Percentiles rank a stretch among this genome's conserved stretches.
Evolutionary conservation across 768 basidiomycete genomes (phyloP).

Genomic region (Sarcodon aspratus): DNA sequence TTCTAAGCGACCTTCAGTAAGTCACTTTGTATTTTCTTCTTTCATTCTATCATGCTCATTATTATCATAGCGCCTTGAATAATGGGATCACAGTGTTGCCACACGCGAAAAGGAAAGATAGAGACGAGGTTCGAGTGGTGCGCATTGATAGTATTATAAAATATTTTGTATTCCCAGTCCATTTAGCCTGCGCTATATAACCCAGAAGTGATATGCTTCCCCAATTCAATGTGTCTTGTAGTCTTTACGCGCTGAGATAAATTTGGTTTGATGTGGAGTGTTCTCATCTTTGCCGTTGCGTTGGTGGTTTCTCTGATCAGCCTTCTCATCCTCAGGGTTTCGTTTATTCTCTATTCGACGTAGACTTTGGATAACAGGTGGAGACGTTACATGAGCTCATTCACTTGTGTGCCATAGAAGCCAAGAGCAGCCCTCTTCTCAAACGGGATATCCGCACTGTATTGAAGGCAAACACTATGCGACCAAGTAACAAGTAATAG

Average conservation of each 20-base stretch:
- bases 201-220: no score
- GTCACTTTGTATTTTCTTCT: no score
- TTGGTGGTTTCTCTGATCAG: slow-evolving; percentile 83
- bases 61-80: no score
- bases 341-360: slow-evolving; percentile 92
- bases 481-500: slow-evolving; percentile 4
- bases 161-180: no score
- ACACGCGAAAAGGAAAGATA: no score
- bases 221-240: no score
- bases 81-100: no score
- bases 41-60: no score
- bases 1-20: no score
- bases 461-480: slow-evolving; percentile 33
- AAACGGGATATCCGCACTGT: slow-evolving; percentile 97
- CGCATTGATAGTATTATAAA: no score
- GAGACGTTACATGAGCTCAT: slow-evolving; percentile 72
- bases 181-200: no score
- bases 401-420: slow-evolving; percentile 97
- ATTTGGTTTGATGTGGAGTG: slow-evolving; percentile 75
- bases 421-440: slow-evolving; percentile 94
- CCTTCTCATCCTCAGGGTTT: slow-evolving; percentile 88
- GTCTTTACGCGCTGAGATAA: slow-evolving; percentile 93
- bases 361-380: slow-evolving; percentile 84
- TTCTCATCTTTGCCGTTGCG: slow-evolving; percentile 64
- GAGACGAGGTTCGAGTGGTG: no score